phyloP scores from a whole-genome alignment of 345 rosid genomes.

The Moringa oleifera region DNA sequence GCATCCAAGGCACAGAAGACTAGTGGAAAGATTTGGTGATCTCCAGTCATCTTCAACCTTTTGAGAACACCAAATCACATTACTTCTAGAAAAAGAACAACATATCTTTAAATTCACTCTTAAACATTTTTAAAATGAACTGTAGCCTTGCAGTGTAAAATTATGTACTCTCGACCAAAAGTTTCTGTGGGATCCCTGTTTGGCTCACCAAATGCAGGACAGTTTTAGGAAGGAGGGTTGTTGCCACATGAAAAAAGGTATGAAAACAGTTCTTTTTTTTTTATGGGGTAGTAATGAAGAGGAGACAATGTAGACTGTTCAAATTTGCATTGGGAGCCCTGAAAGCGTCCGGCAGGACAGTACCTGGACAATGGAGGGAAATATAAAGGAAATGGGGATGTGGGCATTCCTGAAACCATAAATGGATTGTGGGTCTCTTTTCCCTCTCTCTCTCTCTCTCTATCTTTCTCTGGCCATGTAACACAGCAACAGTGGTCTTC shows the following conservation, averaged over 20 bases:
- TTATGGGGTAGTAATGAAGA: no score
- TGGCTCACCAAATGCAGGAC: conserved; percentile 26
- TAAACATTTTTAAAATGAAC: no score
- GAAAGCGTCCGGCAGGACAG: conserved; percentile 17
- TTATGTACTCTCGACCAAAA: no score
- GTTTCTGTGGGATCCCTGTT: conserved; percentile 18
- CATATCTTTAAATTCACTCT: neutral
- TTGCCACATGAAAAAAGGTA: conserved; percentile 13
- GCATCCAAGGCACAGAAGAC: conserved; percentile 8
- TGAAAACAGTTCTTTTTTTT: neutral
- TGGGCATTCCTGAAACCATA: conserved; percentile 24
- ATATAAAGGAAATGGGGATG: conserved; percentile 16
- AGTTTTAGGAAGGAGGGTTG: conserved; percentile 6
- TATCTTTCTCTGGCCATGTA: conserved; percentile 5
- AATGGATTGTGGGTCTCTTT: conserved; percentile 20
- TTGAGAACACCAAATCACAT: neutral
- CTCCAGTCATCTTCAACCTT: conserved; percentile 21
- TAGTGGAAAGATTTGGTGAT: conserved; percentile 3
- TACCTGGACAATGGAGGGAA: conserved; percentile 14
- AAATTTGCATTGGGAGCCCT: conserved; percentile 20
- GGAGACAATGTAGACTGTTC: conserved; percentile 6
- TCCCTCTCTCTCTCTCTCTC: conserved; percentile 9
- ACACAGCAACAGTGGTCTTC: conserved; percentile 11
- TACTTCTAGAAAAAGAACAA: neutral
- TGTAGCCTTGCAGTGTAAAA: no score